Conservation (phyloP, 2,329 filamentous ascomycete species). For the Ascochyta fabae region DNA sequence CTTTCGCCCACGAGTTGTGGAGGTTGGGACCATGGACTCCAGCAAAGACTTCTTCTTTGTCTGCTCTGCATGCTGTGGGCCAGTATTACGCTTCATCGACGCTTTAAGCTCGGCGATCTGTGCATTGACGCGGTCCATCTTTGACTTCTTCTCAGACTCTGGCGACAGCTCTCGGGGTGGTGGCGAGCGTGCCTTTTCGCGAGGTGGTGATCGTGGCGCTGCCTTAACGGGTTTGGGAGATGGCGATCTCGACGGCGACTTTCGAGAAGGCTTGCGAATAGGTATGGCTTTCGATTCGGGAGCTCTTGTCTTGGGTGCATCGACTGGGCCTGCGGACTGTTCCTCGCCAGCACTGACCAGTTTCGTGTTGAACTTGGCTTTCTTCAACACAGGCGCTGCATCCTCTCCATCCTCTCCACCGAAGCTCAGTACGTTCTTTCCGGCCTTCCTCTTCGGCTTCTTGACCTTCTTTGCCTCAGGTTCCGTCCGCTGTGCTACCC, state of each 20-base stretch:
- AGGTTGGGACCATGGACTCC: slow-evolving; percentile 76
- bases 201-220: slow-evolving; percentile 22
- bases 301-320: slow-evolving; percentile 27
- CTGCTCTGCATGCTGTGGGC: slow-evolving; percentile 40
- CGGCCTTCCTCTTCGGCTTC: slow-evolving; percentile 71
- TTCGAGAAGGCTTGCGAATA: slow-evolving; percentile 38
- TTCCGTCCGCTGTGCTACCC: slow-evolving; percentile 59
- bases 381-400: slow-evolving; percentile 69
- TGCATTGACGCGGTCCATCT: slow-evolving; percentile 74
- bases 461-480: slow-evolving; percentile 54
- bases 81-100: slow-evolving; percentile 72
- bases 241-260: slow-evolving; percentile 34
- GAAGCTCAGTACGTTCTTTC: slow-evolving; percentile 81
- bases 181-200: slow-evolving; percentile 28
- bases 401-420: slow-evolving; percentile 69
- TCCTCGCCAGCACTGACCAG: slow-evolving; percentile 62
- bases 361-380: slow-evolving; percentile 78
- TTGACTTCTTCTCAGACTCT: slow-evolving; percentile 46
- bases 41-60: slow-evolving; percentile 66
- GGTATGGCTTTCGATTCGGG: slow-evolving; percentile 38
- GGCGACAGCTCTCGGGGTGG: slow-evolving; percentile 50
- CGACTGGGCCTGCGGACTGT: slow-evolving; percentile 50
- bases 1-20: slow-evolving; percentile 73
- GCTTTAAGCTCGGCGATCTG: slow-evolving; percentile 82
- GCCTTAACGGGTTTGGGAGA: slow-evolving; percentile 29